A percentile compares a stretch with the other conserved stretches of the same genome.
These are phyloP conservation scores for Cladosporium sp. DNA, from an alignment of 2,329 filamentous ascomycete species.

Conservation along the genomic window DNA sequence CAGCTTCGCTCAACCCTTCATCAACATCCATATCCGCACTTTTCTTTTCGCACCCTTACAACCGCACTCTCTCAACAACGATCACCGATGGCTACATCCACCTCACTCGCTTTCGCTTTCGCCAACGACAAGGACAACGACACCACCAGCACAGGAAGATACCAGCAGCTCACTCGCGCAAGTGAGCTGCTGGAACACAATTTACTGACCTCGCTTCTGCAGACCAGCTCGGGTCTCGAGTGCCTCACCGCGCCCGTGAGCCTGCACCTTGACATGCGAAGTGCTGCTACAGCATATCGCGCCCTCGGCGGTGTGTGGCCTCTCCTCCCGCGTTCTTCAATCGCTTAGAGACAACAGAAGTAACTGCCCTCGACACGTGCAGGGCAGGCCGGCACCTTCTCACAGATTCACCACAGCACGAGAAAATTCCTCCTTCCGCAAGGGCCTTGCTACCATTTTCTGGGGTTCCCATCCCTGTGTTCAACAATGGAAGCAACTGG, in stretches of 20 bases:
- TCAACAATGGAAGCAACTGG: no score
- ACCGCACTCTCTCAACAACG: not conserved
- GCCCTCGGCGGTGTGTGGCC: no score
- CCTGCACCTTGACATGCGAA: not conserved
- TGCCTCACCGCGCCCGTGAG: not conserved
- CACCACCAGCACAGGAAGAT: not conserved
- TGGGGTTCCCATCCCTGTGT: no score
- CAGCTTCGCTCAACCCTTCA: not conserved
- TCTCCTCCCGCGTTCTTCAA: no score
- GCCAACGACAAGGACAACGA: not conserved
- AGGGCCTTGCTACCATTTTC: no score
- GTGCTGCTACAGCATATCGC: not conserved
- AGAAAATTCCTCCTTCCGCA: no score
- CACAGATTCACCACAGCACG: no score
- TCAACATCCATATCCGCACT: not conserved
- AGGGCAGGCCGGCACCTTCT: no score
- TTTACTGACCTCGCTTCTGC: not conserved
- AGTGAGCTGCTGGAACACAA: not conserved
- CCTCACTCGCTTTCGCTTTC: not conserved
- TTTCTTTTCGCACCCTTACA: not conserved
- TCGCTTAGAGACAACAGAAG: no score
- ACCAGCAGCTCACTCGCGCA: not conserved
- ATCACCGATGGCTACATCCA: not conserved
- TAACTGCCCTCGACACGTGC: no score
- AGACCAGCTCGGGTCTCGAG: not conserved